phyloP scores from a whole-genome alignment of 768 basidiomycete genomes.

The Calocybe gangraenosa region DNA sequence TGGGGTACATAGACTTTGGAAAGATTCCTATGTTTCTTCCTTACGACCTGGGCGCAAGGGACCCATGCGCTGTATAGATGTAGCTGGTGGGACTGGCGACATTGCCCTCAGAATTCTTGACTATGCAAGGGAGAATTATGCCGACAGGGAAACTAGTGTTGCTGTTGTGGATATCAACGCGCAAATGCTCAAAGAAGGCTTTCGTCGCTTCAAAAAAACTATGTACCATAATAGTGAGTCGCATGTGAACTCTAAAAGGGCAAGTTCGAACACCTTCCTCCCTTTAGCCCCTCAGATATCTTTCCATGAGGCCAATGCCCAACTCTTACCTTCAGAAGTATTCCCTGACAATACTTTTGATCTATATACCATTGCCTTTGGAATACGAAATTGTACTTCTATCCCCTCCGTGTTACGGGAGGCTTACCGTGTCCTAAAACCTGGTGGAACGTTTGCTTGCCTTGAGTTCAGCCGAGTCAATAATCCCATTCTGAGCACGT shows the following conservation, averaged over 20 bases:
- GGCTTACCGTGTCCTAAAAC: constrained; percentile 92
- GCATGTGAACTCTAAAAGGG: neutral
- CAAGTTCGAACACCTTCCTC: constrained; percentile 2
- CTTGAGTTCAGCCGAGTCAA: constrained; percentile 93
- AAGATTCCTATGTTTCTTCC: constrained; percentile 78
- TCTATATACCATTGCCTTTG: constrained; percentile 97
- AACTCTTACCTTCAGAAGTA: constrained; percentile 58
- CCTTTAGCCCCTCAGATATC: constrained; percentile 81
- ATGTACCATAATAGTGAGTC: constrained; percentile 95
- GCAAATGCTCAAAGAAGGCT: constrained; percentile 93
- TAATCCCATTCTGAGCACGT: constrained; percentile 85
- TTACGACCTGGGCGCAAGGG: constrained; percentile 76
- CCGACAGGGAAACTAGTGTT: constrained; percentile 85
- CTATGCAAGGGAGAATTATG: constrained; percentile 82
- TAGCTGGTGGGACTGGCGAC: constrained; percentile 97
- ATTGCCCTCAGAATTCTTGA: constrained; percentile 94
- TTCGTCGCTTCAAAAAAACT: constrained; percentile 87
- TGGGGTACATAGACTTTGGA: constrained; percentile 96
- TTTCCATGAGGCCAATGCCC: constrained; percentile 93
- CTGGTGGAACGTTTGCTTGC: constrained; percentile 93
- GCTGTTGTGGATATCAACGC: constrained; percentile 92
- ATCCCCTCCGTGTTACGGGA: constrained; percentile 84
- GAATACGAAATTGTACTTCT: constrained; percentile 95
- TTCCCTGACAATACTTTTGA: constrained; percentile 87
- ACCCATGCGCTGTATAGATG: constrained; percentile 81